Evolutionary conservation across 1,139 yeast species (phyloP).

Genomic region (Citeromyces siamensis): DNA sequence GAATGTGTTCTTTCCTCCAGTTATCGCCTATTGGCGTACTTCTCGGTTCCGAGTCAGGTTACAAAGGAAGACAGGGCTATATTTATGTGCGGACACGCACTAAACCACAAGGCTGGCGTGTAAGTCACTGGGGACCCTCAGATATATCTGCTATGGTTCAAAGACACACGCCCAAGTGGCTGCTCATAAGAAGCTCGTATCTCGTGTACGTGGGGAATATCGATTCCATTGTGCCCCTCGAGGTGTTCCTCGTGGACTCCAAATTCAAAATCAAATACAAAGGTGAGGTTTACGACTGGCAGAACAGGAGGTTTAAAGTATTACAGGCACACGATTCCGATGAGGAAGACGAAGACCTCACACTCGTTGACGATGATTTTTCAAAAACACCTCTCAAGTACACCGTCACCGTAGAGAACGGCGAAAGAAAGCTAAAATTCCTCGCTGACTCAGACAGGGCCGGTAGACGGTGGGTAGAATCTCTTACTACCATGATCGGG

Average conservation of each 20-base stretch:
- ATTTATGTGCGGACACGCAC: slow-evolving; percentile 75
- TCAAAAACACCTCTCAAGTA: slow-evolving; percentile 21
- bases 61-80: slow-evolving; percentile 82
- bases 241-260: slow-evolving; percentile 77
- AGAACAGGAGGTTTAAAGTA: slow-evolving; percentile 24
- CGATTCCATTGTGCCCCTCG: slow-evolving; percentile 77
- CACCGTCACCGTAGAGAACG: slow-evolving; percentile 61
- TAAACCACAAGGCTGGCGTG: slow-evolving; percentile 89
- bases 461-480: slow-evolving; percentile 64
- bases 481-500: slow-evolving; percentile 58
- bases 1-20: slow-evolving; percentile 77
- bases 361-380: not conserved
- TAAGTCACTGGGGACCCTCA: slow-evolving; percentile 71
- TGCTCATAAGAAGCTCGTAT: slow-evolving; percentile 73
- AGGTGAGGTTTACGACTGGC: slow-evolving; percentile 34
- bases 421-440: slow-evolving; percentile 66
- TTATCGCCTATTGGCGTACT: slow-evolving; percentile 80
- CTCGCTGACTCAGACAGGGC: slow-evolving; percentile 65
- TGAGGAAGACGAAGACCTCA: slow-evolving; percentile 5
- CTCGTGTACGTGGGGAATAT: slow-evolving; percentile 79
- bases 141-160: slow-evolving; percentile 79
- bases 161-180: slow-evolving; percentile 90
- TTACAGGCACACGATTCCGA: slow-evolving; percentile 12
- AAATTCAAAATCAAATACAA: slow-evolving; percentile 44
- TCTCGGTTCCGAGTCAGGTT: slow-evolving; percentile 71